phyloP scores from a whole-genome alignment of 169 alveolate genomes.

The Blepharisma undulans region DNA sequence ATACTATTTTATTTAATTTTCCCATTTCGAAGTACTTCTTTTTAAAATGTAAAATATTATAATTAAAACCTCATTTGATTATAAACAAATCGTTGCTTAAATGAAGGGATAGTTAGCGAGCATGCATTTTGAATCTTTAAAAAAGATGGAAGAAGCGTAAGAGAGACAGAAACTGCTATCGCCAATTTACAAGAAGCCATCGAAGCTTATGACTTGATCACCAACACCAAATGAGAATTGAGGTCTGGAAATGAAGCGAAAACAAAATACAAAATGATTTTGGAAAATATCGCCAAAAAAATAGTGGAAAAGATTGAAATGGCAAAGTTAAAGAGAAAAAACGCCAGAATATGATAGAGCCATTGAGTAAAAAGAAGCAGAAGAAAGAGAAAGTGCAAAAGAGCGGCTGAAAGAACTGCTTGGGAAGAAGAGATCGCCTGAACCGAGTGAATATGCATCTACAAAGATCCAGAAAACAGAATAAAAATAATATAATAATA shows the following conservation, averaged over 20 bases:
- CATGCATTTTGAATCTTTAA: background rate
- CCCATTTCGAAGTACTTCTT: no score
- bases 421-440: background rate
- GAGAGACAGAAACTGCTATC: conserved; percentile 23
- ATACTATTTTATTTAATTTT: no score
- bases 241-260: conserved; percentile 11
- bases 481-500: no score
- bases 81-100: no score
- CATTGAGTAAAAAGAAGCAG: background rate
- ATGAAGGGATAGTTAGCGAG: no score
- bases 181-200: conserved; percentile 15
- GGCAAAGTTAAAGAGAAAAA: background rate
- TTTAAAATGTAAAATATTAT: no score
- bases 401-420: background rate
- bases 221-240: conserved; percentile 13
- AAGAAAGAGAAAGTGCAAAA: background rate
- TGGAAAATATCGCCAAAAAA: background rate
- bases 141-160: background rate
- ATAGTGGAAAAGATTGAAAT: background rate
- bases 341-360: background rate
- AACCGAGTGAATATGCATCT: background rate
- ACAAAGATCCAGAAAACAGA: background rate
- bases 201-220: background rate
- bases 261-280: background rate
- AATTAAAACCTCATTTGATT: no score